These are phyloP conservation scores for Candida glucosophila DNA, from an alignment of 1,139 yeast genomes.

Conservation along the genomic window DNA sequence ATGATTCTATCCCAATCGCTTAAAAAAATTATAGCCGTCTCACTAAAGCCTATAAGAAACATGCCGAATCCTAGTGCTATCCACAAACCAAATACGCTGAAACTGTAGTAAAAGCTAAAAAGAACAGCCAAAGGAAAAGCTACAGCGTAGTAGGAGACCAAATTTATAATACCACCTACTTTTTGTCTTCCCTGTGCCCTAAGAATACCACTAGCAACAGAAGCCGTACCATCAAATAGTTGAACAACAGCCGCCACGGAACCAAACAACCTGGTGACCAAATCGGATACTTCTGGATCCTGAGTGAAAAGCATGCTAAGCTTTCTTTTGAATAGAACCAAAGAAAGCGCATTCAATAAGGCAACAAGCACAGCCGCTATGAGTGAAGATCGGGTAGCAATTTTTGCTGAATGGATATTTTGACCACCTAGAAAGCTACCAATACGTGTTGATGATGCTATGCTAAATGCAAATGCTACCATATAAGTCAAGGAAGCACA, in stretches of 20 bases:
- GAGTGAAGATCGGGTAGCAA: constrained; percentile 38
- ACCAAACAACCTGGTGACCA: constrained; percentile 35
- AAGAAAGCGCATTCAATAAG: constrained; percentile 27
- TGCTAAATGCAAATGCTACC: constrained; percentile 53
- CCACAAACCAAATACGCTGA: constrained; percentile 53
- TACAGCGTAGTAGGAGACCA: constrained; percentile 47
- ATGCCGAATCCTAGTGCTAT: constrained; percentile 52
- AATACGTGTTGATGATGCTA: constrained; percentile 51
- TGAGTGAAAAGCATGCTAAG: constrained; percentile 34
- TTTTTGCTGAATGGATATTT: constrained; percentile 35
- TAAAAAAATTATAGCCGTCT: constrained; percentile 34
- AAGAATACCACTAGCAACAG: constrained; percentile 51
- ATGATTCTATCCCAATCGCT: constrained; percentile 55
- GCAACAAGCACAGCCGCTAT: constrained; percentile 36
- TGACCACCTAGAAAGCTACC: constrained; percentile 55
- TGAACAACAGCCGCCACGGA: constrained; percentile 72
- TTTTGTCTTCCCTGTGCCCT: constrained; percentile 65
- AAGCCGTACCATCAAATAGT: constrained; percentile 72
- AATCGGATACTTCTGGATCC: constrained; percentile 32
- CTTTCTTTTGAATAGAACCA: constrained; percentile 27
- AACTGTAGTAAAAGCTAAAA: constrained; percentile 38
- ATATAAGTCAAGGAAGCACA: constrained; percentile 45
- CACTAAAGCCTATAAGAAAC: constrained; percentile 35
- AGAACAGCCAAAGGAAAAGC: constrained; percentile 53
- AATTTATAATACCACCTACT: constrained; percentile 53